These are phyloP conservation scores for Dactylonectria estremocensis DNA, from an alignment of 2,329 filamentous ascomycete species.

Conservation along the genomic window DNA sequence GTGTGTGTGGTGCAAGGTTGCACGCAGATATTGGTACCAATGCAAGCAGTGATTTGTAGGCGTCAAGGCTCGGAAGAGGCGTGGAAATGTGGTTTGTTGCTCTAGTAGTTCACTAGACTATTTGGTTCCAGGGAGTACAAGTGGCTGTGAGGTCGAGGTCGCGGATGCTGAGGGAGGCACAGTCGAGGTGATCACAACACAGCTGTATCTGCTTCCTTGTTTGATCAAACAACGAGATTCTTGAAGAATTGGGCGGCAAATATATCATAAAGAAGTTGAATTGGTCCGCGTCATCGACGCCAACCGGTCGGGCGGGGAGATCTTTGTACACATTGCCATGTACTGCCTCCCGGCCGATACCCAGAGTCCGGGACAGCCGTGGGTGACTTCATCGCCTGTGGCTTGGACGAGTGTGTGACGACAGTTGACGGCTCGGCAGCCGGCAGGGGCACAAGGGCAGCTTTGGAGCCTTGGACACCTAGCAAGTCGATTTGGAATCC, in stretches of 20 bases:
- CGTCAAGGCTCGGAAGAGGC: background rate
- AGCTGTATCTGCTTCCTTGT: background rate
- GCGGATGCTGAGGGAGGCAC: background rate
- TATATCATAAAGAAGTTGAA: background rate
- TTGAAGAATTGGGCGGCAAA: background rate
- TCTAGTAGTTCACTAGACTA: background rate
- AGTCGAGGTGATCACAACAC: background rate
- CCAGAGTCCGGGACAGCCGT: conserved; percentile 1
- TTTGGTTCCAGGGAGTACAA: background rate
- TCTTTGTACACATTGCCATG: conserved; percentile 7
- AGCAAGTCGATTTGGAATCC: background rate
- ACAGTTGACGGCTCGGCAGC: background rate
- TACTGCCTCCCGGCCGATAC: background rate
- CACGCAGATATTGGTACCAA: background rate
- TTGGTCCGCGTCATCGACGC: background rate
- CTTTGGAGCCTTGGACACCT: too few relatives aligned
- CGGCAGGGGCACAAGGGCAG: background rate
- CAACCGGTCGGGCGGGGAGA: background rate
- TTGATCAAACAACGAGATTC: background rate
- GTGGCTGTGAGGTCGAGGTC: background rate
- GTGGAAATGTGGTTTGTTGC: background rate
- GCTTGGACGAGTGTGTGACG: conserved; percentile 11
- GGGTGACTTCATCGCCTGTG: conserved; percentile 11
- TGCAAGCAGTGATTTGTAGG: background rate
- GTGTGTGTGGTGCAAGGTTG: background rate